A percentile compares a stretch with the other conserved stretches of the same genome.
Conservation (phyloP, 2,329 filamentous ascomycete genomes). For the Cryphonectria naterciae region DNA sequence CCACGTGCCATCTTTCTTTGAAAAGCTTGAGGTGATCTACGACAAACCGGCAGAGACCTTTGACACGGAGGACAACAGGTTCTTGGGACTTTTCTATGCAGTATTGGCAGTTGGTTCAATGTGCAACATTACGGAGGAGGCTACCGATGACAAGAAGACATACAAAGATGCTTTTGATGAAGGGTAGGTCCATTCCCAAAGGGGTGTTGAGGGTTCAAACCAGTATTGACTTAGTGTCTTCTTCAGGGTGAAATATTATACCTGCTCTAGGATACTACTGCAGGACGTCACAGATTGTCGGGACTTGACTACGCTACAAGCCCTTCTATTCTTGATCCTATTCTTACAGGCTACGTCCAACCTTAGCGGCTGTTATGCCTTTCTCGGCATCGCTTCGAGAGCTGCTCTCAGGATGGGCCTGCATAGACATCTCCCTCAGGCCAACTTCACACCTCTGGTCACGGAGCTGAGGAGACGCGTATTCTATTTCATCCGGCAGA, state of each 20-base stretch:
- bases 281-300: constrained; percentile 71
- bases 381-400: constrained; percentile 76
- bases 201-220: too few species aligned
- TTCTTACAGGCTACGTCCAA: constrained; percentile 82
- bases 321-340: constrained; percentile 77
- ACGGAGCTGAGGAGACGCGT: constrained; percentile 66
- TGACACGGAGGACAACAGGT: constrained; percentile 67
- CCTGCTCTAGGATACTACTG: constrained; percentile 66
- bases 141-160: constrained; percentile 49
- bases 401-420: constrained; percentile 78
- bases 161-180: constrained; percentile 59
- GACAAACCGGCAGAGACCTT: constrained; percentile 66
- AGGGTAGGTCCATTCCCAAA: constrained; percentile 50
- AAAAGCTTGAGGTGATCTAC: constrained; percentile 77
- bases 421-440: constrained; percentile 71
- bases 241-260: constrained; percentile 74
- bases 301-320: constrained; percentile 74
- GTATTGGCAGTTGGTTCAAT: constrained; percentile 74
- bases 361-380: constrained; percentile 78
- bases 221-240: constrained; percentile 32
- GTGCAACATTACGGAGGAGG: constrained; percentile 64
- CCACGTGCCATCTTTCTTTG: constrained; percentile 81
- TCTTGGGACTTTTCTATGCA: constrained; percentile 72
- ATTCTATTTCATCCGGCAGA: constrained; percentile 70
- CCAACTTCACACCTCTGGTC: constrained; percentile 65